Percentiles rank a stretch among this genome's conserved stretches.
Evolutionary conservation across 805 yeast genomes (phyloP).

Genomic region (Starmerella asiatica): DNA sequence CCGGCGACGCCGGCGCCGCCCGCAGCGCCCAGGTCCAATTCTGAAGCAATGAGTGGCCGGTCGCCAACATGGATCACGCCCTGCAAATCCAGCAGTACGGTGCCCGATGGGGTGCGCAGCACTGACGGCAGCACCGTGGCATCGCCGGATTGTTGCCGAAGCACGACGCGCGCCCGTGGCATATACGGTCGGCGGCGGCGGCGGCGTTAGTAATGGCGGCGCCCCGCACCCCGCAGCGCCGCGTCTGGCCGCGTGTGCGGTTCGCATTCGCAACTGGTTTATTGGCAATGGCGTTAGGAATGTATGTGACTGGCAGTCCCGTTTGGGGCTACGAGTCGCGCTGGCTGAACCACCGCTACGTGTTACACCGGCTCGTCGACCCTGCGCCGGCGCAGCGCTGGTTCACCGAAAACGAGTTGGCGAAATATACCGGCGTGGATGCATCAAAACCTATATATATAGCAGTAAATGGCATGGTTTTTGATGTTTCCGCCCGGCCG

Average conservation of each 20-base stretch:
- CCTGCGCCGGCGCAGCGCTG: constrained; percentile 19
- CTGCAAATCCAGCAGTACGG: constrained; percentile 17
- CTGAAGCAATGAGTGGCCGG: constrained; percentile 13
- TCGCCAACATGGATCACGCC: constrained; percentile 17
- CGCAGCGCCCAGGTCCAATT: constrained; percentile 11
- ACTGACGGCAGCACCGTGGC: constrained; percentile 8
- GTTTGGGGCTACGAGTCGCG: constrained; percentile 52
- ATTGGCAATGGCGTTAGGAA: constrained; percentile 7
- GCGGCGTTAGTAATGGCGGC: too few species aligned
- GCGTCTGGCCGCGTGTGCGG: too few species aligned
- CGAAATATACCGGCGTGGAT: constrained; percentile 40
- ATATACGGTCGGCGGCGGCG: too few species aligned
- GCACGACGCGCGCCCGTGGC: constrained; percentile 9
- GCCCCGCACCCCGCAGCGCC: too few species aligned
- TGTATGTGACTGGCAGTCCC: constrained; percentile 38
- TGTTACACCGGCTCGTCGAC: constrained; percentile 23
- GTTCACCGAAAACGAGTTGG: constrained; percentile 36
- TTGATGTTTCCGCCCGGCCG: constrained; percentile 43
- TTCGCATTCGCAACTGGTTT: too few species aligned
- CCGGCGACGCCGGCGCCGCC: neutral
- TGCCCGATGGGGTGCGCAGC: constrained; percentile 12
- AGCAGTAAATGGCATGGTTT: constrained; percentile 48
- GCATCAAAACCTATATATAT: constrained; percentile 40
- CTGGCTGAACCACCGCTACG: constrained; percentile 34
- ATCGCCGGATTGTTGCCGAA: neutral